Base-by-base conservation (phyloP, 805 yeast genomes). In the Komagataella populi region DNA sequence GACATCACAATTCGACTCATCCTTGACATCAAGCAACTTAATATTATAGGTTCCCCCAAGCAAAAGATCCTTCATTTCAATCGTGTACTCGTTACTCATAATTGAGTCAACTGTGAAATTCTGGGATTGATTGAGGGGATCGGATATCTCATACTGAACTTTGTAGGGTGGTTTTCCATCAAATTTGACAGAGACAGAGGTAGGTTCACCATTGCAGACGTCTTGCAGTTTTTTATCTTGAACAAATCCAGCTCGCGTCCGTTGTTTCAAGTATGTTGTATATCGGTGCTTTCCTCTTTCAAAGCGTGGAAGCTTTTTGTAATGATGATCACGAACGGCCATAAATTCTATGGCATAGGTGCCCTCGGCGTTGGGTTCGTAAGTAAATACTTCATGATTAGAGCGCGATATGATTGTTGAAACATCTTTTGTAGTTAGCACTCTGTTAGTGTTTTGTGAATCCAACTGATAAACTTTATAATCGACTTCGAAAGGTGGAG, bases 131-230 rank as follows among this genome's bases (percentile, higher is more conserved):
- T 74, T 72, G 54, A 73, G 72, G 1, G 81, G 74, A 50, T 83
- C 83, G 17, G 84, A 64, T 20, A 91, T 68, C 51, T 81, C 85
- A 64, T 89, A 90, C 20, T 70, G 72, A 51, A 93, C 70, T 2
- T 76, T 69, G 57, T 84, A 87, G 3, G 98, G 98, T 0, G 84
- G 77, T 56, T 81, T 81, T 12, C 99, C 99, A 49, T 77, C 80
- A 20, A 93, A 74, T 7, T 63, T 61, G 3, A 91, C 72, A 0
- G 83, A 81, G 4, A 85, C 65, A 2, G 70, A 59, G 1, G 69
- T 70, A 6, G 54, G 53, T 2, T 56, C 60, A 5, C 66, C 68
- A 53, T 65, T 59, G 53, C 72, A 68, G 16, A 64, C 56, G 18
- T 53, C 61, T 44, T 57, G 54, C 5, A 56, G 54, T 4, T 55